Evolutionary conservation across 345 rosid species (phyloP), one percentile per base, ranked within the genome.

Genomic region (Capsella bursapastoris): DNA sequence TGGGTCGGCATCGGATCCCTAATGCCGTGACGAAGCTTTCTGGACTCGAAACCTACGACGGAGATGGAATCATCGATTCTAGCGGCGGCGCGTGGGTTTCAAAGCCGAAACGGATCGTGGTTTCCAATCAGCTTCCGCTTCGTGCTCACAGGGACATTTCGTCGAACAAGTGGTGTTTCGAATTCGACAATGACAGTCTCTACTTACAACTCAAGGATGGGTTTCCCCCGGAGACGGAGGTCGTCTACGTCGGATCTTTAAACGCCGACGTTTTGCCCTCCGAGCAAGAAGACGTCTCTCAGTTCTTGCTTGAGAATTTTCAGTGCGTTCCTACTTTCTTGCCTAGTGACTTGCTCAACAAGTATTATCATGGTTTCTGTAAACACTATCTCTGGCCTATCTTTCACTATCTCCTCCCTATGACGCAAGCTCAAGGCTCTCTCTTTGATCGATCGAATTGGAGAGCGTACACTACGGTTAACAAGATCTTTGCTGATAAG

Each of bases 381-480:
- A 92, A 92, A 75, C 97, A 89, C 78, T 89, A 89, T 57, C 88
- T 92, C 9, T 92, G 97, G 97, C 97, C 93, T 25, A 64, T 88
- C 80, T 82, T 92, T 74, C 97, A 92, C 66, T 92, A 88, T 65
- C 83, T 86, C 79, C 41, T 86, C 37, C 96, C 96, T 6, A 64
- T 82, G 78, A 77, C 87, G 25, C 81, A 85, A 34, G 76, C 81
- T 44, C 84, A 82, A 32, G 86, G 90, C 8, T 86, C 80, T 1
- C 84, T 86, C 22, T 92, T 85, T 59, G 87, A 80, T 67, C 80
- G 82, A 6, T 57, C 68, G 0, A 82, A 85, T 58, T 89, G 97
- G 97, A 78, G 18, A 68, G 91, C 93, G 4, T 92, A 92, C 59
- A 79, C 83, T 7, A 71, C 76, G 6, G 96, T 85, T 3, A 92